Percentiles rank a stretch among this genome's conserved stretches.
Evolutionary conservation across 2,329 filamentous ascomycete genomes (phyloP).

Genomic region (Colletotrichum chrysophilum): DNA sequence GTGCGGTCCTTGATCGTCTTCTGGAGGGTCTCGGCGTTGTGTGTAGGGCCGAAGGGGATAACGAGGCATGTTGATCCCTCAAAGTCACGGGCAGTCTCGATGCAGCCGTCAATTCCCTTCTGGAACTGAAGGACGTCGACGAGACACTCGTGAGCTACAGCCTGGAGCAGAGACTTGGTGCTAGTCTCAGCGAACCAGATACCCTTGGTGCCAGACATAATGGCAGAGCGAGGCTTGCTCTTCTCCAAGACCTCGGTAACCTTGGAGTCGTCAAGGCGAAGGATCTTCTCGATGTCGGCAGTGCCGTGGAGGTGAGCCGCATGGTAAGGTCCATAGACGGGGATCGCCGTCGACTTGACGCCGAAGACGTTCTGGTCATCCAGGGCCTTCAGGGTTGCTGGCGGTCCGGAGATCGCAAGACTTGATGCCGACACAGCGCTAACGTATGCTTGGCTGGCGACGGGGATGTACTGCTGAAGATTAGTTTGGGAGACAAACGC

Average conservation of each 20-base stretch:
- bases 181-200: constrained; percentile 43
- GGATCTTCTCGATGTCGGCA: constrained; percentile 48
- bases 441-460: constrained; percentile 55
- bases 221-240: constrained; percentile 48
- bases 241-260: constrained; percentile 43
- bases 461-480: constrained; percentile 42
- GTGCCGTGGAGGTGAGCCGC: constrained; percentile 56
- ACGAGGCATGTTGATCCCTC: constrained; percentile 46
- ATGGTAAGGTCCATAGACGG: constrained; percentile 63
- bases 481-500: background rate
- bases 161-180: constrained; percentile 45
- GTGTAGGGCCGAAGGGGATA: constrained; percentile 55
- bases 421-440: constrained; percentile 55
- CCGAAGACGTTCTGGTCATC: constrained; percentile 43
- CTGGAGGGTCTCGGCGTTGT: constrained; percentile 51
- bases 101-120: constrained; percentile 52
- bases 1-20: constrained; percentile 47
- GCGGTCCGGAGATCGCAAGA: constrained; percentile 61
- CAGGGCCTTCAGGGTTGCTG: constrained; percentile 50
- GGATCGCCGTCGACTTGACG: constrained; percentile 50
- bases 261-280: constrained; percentile 46
- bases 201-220: constrained; percentile 58
- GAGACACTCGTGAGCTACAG: constrained; percentile 53
- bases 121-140: constrained; percentile 54
- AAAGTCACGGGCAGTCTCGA: constrained; percentile 45